Evolutionary conservation across 2,329 filamentous ascomycete species (phyloP).

Genomic region (Exophiala sp.): DNA sequence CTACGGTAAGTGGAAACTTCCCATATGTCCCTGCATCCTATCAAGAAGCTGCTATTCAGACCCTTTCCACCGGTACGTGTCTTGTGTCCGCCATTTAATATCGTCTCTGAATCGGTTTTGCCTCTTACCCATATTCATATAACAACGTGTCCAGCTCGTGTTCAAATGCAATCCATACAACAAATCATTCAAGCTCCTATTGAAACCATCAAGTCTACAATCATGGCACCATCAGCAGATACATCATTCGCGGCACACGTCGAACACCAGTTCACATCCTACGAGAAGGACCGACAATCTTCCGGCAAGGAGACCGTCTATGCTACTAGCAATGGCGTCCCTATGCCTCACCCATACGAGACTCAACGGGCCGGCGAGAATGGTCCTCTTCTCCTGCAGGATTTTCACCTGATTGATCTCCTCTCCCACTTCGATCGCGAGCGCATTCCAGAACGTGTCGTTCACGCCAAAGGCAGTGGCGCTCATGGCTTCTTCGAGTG

Average conservation of each 20-base stretch:
- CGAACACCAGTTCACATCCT: conserved; percentile 38
- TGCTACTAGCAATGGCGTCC: conserved; percentile 47
- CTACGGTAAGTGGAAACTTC: too few species aligned
- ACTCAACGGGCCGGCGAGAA: conserved; percentile 54
- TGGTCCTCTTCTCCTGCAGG: conserved; percentile 61
- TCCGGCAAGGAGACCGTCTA: conserved; percentile 36
- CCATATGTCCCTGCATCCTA: too few species aligned
- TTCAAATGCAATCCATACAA: conserved; percentile 14
- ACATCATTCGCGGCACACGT: conserved; percentile 38
- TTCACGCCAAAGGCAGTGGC: conserved; percentile 40
- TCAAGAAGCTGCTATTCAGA: too few species aligned
- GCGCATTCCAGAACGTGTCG: conserved; percentile 46
- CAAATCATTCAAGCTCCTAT: conserved; percentile 12
- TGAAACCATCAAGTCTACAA: conserved; percentile 11
- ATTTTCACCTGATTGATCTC: conserved; percentile 63
- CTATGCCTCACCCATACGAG: conserved; percentile 49
- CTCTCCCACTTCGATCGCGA: conserved; percentile 42
- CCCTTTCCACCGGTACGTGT: too few species aligned
- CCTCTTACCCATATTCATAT: conserved; percentile 1
- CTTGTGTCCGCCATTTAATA: background rate
- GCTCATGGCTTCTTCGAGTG: conserved; percentile 38
- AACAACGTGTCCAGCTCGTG: background rate
- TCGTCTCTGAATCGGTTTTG: background rate
- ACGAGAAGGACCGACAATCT: conserved; percentile 41
- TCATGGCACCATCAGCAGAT: conserved; percentile 24